A percentile compares a stretch with the other conserved stretches of the same genome.
Conservation (phyloP, 441 rosid genomes). For the Melastoma candidum region DNA sequence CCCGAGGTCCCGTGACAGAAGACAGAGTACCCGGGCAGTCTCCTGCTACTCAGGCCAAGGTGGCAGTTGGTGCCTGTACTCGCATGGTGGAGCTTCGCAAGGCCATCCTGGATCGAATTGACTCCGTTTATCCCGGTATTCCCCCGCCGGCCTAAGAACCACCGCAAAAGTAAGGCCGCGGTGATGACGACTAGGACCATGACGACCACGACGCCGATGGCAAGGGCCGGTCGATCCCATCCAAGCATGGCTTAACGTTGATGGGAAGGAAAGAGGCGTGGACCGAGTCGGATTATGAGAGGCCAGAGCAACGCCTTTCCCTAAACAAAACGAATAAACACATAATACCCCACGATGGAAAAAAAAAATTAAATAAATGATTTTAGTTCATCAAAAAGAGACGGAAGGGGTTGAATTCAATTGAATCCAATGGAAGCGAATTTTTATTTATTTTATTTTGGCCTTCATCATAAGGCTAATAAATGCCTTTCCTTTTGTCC, state of each 20-base stretch:
- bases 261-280: background rate
- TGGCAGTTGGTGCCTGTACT: slow-evolving; percentile 17
- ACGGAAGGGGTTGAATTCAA: no score
- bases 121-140: background rate
- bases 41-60: slow-evolving; percentile 29
- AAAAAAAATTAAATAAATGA: no score
- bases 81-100: slow-evolving; percentile 42
- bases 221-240: slow-evolving; percentile 6
- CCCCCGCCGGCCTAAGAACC: background rate
- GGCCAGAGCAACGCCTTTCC: no score
- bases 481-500: no score
- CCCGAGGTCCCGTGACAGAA: slow-evolving; percentile 33
- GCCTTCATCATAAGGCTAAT: no score
- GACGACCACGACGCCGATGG: slow-evolving; percentile 3
- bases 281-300: background rate
- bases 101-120: slow-evolving; percentile 25
- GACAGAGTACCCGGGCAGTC: slow-evolving; percentile 37
- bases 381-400: no score
- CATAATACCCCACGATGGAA: no score
- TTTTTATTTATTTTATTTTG: no score
- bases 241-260: slow-evolving; percentile 8
- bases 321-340: no score
- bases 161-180: slow-evolving; percentile 3
- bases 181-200: slow-evolving; percentile 1
- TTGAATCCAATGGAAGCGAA: no score